Conservation (phyloP, 2,329 filamentous ascomycete species). For the Fusarium setosum region DNA sequence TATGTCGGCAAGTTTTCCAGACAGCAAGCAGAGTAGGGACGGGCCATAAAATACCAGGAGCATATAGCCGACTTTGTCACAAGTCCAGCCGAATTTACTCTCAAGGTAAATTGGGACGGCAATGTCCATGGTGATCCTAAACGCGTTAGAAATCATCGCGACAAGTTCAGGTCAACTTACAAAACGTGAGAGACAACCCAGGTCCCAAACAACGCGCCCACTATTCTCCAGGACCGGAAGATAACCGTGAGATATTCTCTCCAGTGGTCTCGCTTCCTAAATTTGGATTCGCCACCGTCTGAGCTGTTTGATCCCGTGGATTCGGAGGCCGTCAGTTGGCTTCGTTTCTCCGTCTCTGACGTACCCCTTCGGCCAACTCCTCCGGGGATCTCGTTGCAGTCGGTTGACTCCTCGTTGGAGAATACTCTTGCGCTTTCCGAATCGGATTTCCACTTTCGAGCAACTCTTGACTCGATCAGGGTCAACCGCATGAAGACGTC, state of each 20-base stretch:
- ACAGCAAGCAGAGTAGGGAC: conserved; percentile 16
- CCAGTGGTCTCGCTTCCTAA: neutral
- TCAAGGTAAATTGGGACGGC: conserved; percentile 19
- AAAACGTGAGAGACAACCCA: conserved; percentile 26
- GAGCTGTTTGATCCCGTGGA: no score
- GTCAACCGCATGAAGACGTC: conserved; percentile 22
- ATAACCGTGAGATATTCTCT: conserved; percentile 4
- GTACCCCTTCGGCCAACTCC: no score
- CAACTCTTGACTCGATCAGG: conserved; percentile 14
- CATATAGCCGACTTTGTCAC: conserved; percentile 5
- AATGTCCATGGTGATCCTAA: conserved; percentile 22
- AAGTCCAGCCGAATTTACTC: conserved; percentile 4
- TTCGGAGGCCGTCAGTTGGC: no score
- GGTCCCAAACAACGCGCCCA: conserved; percentile 17
- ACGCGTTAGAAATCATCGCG: neutral
- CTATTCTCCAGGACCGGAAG: conserved; percentile 23
- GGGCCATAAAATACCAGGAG: conserved; percentile 22
- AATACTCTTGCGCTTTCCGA: neutral
- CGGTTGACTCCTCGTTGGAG: neutral
- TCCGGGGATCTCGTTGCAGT: neutral
- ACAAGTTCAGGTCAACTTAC: neutral
- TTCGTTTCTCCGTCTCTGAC: no score
- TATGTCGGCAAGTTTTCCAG: conserved; percentile 17
- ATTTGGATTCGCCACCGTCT: neutral
- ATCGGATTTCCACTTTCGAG: conserved; percentile 4